Base-by-base conservation (phyloP, 176 grass and related monocot species). In the maize (Zea mays) region DNA sequence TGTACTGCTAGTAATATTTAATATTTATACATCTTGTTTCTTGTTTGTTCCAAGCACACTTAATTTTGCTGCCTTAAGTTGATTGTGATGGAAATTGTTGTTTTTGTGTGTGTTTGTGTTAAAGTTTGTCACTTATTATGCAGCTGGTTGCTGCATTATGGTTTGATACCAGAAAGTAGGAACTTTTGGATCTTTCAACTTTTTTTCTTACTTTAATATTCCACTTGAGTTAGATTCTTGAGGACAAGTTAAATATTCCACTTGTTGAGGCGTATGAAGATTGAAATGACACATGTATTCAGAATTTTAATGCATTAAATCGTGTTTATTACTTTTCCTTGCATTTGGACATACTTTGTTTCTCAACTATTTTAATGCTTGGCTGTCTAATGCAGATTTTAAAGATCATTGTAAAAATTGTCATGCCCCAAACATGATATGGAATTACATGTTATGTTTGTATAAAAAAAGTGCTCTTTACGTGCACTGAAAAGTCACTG, bases 11-110 rank as follows among this genome's bases (percentile, higher is more conserved):
- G 19, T 69, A 16, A 78, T 82, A 67, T 78, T 45, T 69, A 16
- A 78, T 82, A 67, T 78, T 45, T 52, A 14, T 74, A 62, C 21
- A 66, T 74, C 49, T 62, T 21, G 62, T 67, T 37, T 79, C 62
- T 15, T 50, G 8, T 34, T 51, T 68, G 79, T 17, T 10, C 37
- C 59, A 83, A 7, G 44, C 47, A 38, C 6, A 14, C 48, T 37
- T 41, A 21, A 15, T 78, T 44, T 59, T 81, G 64, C 44, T 81
- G 42, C 60, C 39, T 66, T 13, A 27, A 74, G 8, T 74, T 59
- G 2, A 73, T 59, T 77, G 52, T 63, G 72, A n/a, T 81, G 42
- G 10, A 12, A 71, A 35, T 49, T 34, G 11, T 56, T 4, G 2
- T 59, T 5, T 55, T 82, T 55, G 50, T 52, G 49, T 51, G 50